phyloP scores from a whole-genome alignment of 1,284 basidiomycete species.

The Papiliotrema terrestris region DNA sequence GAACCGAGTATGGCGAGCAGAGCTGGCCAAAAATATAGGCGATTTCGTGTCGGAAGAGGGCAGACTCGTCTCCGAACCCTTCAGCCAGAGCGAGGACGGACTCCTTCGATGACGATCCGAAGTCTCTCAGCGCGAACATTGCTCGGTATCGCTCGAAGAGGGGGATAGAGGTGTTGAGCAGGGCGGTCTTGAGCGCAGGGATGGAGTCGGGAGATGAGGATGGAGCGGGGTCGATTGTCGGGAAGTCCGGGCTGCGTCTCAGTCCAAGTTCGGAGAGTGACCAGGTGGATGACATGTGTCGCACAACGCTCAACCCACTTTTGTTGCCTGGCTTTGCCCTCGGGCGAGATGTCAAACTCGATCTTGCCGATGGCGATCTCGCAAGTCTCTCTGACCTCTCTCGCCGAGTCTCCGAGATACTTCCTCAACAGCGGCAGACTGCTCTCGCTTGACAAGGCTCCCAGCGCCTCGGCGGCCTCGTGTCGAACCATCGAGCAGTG shows the following conservation, averaged over 20 bases:
- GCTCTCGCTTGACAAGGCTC: conserved; percentile 72
- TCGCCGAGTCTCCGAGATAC: conserved; percentile 69
- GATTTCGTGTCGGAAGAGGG: conserved; percentile 94
- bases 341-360: conserved; percentile 73
- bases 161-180: conserved; percentile 67
- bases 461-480: conserved; percentile 98
- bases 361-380: conserved; percentile 96
- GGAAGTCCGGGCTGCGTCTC: conserved; percentile 59
- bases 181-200: conserved; percentile 58
- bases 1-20: conserved; percentile 82
- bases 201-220: conserved; percentile 40
- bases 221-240: conserved; percentile 94
- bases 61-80: conserved; percentile 81
- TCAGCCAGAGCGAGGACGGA: conserved; percentile 88
- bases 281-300: not conserved
- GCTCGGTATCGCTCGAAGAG: conserved; percentile 95
- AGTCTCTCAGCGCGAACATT: conserved; percentile 95
- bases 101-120: conserved; percentile 58
- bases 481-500: conserved; percentile 88
- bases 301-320: conserved; percentile 35
- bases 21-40: conserved; percentile 98
- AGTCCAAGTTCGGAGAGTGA: conserved; percentile 6
- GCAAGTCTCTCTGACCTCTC: conserved; percentile 91
- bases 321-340: conserved; percentile 41
- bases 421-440: conserved; percentile 70